Evolutionary conservation across 169 alveolate species (phyloP).

Genomic region (Besnoitia besnoiti): DNA sequence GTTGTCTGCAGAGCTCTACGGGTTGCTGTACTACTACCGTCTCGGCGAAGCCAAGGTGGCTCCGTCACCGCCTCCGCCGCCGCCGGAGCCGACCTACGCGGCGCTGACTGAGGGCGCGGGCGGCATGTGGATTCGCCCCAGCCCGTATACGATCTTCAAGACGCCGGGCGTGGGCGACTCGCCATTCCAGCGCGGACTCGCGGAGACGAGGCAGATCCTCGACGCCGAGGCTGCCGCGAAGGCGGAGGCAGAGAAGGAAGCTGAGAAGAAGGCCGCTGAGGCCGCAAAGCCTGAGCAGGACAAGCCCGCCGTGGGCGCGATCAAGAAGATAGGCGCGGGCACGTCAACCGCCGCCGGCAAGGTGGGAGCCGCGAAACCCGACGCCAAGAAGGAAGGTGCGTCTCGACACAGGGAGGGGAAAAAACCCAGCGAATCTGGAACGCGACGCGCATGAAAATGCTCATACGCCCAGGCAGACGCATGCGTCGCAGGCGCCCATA

Average conservation of each 20-base stretch:
- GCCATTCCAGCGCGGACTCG: constrained; percentile 24
- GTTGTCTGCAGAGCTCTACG: constrained; percentile 50
- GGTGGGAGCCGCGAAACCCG: too few species aligned
- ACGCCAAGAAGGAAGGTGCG: too few species aligned
- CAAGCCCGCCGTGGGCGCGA: too few species aligned
- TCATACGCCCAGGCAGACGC: too few species aligned
- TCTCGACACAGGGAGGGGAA: too few species aligned
- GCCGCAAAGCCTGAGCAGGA: too few species aligned
- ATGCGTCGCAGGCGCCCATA: too few species aligned
- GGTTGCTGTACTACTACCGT: constrained; percentile 59
- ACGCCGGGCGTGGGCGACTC: constrained; percentile 26
- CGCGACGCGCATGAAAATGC: too few species aligned
- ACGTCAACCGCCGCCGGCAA: too few species aligned
- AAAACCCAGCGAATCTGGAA: too few species aligned
- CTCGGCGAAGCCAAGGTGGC: constrained; percentile 26
- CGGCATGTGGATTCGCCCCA: constrained; percentile 58
- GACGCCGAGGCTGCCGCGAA: constrained; percentile 30
- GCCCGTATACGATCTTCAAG: constrained; percentile 2
- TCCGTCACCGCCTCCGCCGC: constrained; percentile 65
- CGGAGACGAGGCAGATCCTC: constrained; percentile 3
- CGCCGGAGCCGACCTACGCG: constrained; percentile 63
- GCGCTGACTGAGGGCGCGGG: constrained; percentile 37
- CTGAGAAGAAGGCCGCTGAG: not conserved
- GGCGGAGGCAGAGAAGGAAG: not conserved
- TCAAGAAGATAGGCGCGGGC: too few species aligned